Evolutionary conservation across 2,329 filamentous ascomycete species (phyloP), one percentile per base, ranked within the genome.

Genomic region (Penicillium brasilianum): DNA sequence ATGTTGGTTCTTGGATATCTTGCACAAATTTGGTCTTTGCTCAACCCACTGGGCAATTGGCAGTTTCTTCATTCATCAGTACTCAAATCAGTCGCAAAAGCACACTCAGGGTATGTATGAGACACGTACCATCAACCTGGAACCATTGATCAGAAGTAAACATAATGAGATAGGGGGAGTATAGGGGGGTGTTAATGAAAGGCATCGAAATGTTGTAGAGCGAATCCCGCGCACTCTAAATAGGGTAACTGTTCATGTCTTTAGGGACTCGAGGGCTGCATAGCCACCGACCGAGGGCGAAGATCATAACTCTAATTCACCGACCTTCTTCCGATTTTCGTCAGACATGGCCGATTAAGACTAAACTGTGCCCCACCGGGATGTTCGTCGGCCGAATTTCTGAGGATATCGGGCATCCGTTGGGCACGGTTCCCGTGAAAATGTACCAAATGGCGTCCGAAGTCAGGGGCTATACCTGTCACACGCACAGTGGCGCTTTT

Each of bases 401-500:
- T 59, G 32, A 18, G 59, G 53, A 49, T 58, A 50, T 65, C 22
- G 58, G 63, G 63, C 53, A 63, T 53, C 54, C 44, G 44, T 65
- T 61, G 58, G 63, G 63, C 63, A 61, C 22, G 37, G 8, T 56
- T 37, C 36, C 9, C 14, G 37, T 36, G 28, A n/a, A 34, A 30
- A 52, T 14, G 22, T 32, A 30, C 18, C 28, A 41, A 48, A 28
- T 51, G 36, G 36, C 14, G 14, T 18, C 20, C 30, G 16, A 36
- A 30, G 57, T 58, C 50, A 62, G 62, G 61, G 60, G 60, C 30
- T 49, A 25, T 20, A 51, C 39, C 22, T 49, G 51, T 50, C 50
- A 59, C 14, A 34, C 32, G 57, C 22, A 48, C 32, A 34, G 48
- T 50, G 30, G 48, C 48, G 30, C 9, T 34, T n/a, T 50, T 20